Evolutionary conservation across 768 basidiomycete species (phyloP).

Genomic region (Boletus reticulatus): DNA sequence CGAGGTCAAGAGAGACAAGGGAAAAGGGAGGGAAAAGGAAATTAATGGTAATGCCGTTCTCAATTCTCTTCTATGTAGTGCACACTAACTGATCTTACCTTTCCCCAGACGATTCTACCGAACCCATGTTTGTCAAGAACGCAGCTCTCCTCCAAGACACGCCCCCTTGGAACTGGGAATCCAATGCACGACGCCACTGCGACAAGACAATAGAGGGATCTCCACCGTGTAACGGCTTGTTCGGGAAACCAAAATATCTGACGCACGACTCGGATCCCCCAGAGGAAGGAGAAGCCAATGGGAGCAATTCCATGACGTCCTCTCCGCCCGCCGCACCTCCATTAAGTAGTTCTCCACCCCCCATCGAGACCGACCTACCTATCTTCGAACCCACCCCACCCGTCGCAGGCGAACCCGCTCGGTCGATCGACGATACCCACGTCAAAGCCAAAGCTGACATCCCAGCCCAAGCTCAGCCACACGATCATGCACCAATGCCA

Average conservation of each 20-base stretch:
- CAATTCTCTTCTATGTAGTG: not conserved
- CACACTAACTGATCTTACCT: not conserved
- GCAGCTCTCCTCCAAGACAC: constrained; percentile 21
- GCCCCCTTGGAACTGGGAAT: too few species aligned
- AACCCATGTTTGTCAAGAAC: constrained; percentile 21
- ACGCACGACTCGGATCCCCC: constrained; percentile 3
- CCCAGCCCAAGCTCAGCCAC: not conserved
- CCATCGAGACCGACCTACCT: not conserved
- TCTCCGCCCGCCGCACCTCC: constrained; percentile 24
- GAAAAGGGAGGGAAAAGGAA: constrained; percentile 35
- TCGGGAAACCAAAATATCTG: too few species aligned
- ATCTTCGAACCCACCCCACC: too few species aligned
- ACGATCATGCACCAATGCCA: not conserved
- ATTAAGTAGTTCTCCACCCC: constrained; percentile 29
- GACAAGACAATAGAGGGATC: too few species aligned
- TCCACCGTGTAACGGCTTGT: too few species aligned
- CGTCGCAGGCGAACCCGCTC: not conserved
- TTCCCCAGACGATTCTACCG: constrained; percentile 6
- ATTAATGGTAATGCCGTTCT: constrained; percentile 28
- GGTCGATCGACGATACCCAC: constrained; percentile 22
- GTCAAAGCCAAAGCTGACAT: not conserved
- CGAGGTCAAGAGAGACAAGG: constrained; percentile 17
- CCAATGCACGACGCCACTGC: too few species aligned
- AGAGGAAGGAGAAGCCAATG: constrained; percentile 2
- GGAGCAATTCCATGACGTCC: not conserved